A percentile compares a stretch with the other conserved stretches of the same genome.
Evolutionary conservation across 192 early-diverging fungal genomes (phyloP).

Genomic region (Phycomyces nitens): DNA sequence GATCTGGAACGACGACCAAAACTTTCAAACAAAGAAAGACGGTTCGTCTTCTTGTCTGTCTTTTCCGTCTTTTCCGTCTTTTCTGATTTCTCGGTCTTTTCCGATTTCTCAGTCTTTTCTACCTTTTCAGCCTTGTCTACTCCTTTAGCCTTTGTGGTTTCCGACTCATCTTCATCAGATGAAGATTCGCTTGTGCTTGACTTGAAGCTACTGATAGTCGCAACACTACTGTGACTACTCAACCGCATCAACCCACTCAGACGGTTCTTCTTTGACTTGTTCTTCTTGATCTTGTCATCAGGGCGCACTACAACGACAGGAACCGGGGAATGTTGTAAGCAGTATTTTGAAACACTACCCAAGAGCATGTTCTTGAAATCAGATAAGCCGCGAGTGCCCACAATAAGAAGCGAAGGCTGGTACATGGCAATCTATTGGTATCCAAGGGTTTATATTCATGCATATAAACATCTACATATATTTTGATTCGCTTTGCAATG

Average conservation of each 20-base stretch:
- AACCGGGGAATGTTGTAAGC: conserved; percentile 61
- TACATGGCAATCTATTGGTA: conserved; percentile 49
- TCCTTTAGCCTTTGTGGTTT: neutral
- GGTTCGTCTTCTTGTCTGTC: conserved; percentile 13
- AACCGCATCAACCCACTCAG: conserved; percentile 24
- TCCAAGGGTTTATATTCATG: no score
- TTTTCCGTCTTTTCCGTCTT: neutral
- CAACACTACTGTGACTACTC: conserved; percentile 4
- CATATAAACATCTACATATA: neutral
- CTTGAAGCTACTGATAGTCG: neutral
- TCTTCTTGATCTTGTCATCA: conserved; percentile 39
- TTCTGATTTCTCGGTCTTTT: neutral
- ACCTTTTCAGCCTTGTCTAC: neutral
- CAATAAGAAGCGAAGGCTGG: conserved; percentile 64
- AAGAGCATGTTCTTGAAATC: conserved; percentile 63
- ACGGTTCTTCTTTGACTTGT: conserved; percentile 29
- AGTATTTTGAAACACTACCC: conserved; percentile 66
- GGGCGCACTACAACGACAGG: conserved; percentile 67
- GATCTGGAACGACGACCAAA: conserved; percentile 20
- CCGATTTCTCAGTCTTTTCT: neutral
- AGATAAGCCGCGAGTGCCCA: conserved; percentile 68
- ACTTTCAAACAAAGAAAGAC: conserved; percentile 21
- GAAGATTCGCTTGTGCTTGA: conserved; percentile 4
- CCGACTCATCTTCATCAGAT: conserved; percentile 9
- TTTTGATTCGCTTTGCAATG: neutral